Conservation (phyloP, 2,329 filamentous ascomycete species). For the Xylaria sp. region DNA sequence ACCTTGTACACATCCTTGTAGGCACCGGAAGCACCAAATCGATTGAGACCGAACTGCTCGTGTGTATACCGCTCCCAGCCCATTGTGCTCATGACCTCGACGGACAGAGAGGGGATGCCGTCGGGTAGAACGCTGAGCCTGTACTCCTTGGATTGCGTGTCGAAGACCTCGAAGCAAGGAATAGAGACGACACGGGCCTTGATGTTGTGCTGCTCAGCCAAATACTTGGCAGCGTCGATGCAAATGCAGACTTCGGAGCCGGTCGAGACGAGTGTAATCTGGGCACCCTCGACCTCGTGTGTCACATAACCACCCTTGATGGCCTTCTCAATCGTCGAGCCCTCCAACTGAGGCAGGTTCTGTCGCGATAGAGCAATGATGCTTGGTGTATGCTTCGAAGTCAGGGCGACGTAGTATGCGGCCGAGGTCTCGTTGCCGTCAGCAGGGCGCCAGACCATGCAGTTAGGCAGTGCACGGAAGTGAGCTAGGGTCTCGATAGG, state of each 20-base stretch:
- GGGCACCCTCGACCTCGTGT: conserved; percentile 81
- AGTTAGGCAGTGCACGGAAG: conserved; percentile 98
- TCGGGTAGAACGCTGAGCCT: conserved; percentile 90
- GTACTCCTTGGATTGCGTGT: conserved; percentile 93
- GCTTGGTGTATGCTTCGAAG: conserved; percentile 85
- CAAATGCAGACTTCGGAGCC: conserved; percentile 95
- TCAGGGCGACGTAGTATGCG: conserved; percentile 95
- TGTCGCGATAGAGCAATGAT: conserved; percentile 96
- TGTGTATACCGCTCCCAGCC: conserved; percentile 99
- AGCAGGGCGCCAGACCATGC: conserved; percentile 98
- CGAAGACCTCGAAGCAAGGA: conserved; percentile 97
- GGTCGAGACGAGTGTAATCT: conserved; percentile 89
- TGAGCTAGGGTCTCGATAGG: conserved; percentile 97
- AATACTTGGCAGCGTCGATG: conserved; percentile 88
- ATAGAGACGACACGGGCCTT: conserved; percentile 92
- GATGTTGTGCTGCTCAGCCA: conserved; percentile 86
- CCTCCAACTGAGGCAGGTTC: conserved; percentile 97
- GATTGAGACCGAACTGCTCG: conserved; percentile 99
- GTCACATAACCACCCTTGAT: conserved; percentile 95
- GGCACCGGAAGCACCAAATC: conserved; percentile 95
- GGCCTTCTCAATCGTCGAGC: conserved; percentile 85
- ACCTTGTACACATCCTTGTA: conserved; percentile 98
- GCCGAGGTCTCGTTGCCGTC: conserved; percentile 98
- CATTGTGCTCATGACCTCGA: conserved; percentile 96
- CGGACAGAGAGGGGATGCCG: conserved; percentile 88